A percentile compares a stretch with the other conserved stretches of the same genome.
These are phyloP conservation scores for Bacterosira constricta DNA, from an alignment of 108 stramenopile species.

Conservation along the genomic window DNA sequence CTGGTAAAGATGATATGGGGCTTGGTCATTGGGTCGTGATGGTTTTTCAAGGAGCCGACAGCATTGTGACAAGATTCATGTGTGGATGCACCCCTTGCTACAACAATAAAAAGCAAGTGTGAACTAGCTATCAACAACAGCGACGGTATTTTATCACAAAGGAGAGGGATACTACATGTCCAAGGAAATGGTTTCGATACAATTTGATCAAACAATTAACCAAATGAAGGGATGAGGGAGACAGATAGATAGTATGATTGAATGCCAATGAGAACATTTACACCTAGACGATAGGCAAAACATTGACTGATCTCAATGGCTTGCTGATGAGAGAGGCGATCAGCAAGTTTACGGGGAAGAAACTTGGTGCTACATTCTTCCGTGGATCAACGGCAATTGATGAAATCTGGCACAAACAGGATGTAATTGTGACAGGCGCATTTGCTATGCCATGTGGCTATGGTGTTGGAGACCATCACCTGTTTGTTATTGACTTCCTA, in stretches of 20 bases:
- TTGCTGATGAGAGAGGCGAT: neutral
- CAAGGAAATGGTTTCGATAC: neutral
- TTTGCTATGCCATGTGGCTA: no score
- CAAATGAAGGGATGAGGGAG: neutral
- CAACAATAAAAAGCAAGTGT: neutral
- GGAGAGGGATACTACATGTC: neutral
- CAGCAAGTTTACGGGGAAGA: neutral
- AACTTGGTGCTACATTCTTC: neutral
- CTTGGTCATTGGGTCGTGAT: no score
- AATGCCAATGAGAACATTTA: constrained; percentile 8
- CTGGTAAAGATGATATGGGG: no score
- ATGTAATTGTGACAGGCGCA: neutral
- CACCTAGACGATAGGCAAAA: neutral
- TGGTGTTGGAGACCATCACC: constrained; percentile 9
- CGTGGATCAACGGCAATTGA: no score
- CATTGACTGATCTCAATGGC: neutral
- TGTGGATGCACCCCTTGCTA: neutral
- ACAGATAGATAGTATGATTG: neutral
- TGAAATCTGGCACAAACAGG: no score
- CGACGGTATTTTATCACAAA: neutral
- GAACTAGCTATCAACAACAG: constrained; percentile 1
- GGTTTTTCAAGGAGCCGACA: no score
- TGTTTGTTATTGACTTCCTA: no score
- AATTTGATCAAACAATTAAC: neutral
- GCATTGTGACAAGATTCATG: neutral